phyloP scores from a whole-genome alignment of 768 basidiomycete genomes.

The Psilocybe tampanensis region DNA sequence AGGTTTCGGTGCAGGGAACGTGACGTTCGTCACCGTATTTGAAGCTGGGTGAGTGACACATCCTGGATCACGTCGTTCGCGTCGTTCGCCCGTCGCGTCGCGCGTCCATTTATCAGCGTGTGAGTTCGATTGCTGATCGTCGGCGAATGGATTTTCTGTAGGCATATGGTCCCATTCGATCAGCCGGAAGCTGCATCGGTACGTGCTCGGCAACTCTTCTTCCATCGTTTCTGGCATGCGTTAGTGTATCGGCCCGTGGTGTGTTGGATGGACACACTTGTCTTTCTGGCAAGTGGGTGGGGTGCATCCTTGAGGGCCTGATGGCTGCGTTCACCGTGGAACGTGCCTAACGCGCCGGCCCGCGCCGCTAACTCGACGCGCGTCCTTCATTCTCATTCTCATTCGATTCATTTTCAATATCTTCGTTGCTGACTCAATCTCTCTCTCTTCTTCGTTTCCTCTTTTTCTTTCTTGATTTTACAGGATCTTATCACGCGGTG shows the following conservation, averaged over 20 bases:
- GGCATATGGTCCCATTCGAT: constrained; percentile 91
- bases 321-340: constrained; percentile 5
- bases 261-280: no score
- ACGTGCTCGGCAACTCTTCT: constrained; percentile 24
- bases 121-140: background rate
- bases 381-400: constrained; percentile 1
- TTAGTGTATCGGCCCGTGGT: no score
- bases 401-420: background rate
- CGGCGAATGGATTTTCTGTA: constrained; percentile 26
- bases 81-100: background rate
- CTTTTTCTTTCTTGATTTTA: background rate
- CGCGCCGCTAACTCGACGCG: background rate
- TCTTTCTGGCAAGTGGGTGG: no score
- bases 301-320: no score
- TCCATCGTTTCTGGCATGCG: background rate
- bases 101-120: background rate
- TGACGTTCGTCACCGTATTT: constrained; percentile 77
- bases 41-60: constrained; percentile 86
- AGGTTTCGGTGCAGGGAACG: constrained; percentile 73
- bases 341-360: constrained; percentile 16
- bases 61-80: no score
- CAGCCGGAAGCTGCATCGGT: constrained; percentile 87
- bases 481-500: constrained; percentile 51
- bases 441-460: background rate
- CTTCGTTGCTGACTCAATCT: constrained; percentile 1